These are phyloP conservation scores for Dipodascus geniculatus DNA, from an alignment of 805 yeast species.

Conservation along the genomic window DNA sequence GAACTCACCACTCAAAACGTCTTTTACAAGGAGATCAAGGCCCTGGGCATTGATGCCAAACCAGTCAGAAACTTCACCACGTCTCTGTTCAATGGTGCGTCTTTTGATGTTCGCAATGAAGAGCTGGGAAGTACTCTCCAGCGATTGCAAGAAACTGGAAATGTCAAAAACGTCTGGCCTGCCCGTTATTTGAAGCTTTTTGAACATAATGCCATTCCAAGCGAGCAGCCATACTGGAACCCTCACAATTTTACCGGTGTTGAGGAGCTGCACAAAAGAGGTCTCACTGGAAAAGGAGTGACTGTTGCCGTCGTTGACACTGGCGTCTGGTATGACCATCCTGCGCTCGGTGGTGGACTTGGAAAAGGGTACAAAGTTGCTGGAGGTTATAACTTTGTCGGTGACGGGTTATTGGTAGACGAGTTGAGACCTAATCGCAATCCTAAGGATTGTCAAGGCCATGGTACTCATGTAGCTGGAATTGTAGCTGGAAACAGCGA, in stretches of 20 bases:
- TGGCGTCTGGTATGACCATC: slow-evolving; percentile 9
- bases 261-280: slow-evolving; percentile 10
- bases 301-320: slow-evolving; percentile 9
- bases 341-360: slow-evolving; percentile 16
- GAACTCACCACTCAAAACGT: background rate
- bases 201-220: background rate
- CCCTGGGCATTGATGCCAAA: slow-evolving; percentile 1
- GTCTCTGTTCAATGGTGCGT: slow-evolving; percentile 1
- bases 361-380: slow-evolving; percentile 13
- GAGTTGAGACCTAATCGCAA: slow-evolving; percentile 7
- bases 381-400: slow-evolving; percentile 13
- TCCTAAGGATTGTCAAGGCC: slow-evolving; percentile 18
- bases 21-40: background rate
- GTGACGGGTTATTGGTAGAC: slow-evolving; percentile 7
- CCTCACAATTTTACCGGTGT: slow-evolving; percentile 16
- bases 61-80: background rate
- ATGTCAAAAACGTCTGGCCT: slow-evolving; percentile 6
- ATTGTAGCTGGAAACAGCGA: slow-evolving; percentile 10
- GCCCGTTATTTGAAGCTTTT: background rate
- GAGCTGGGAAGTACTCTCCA: slow-evolving; percentile 1
- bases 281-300: slow-evolving; percentile 11
- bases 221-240: slow-evolving; percentile 9
- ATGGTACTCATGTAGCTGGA: slow-evolving; percentile 16
- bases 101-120: background rate
- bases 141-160: slow-evolving; percentile 1